Conservation (phyloP, 495 filamentous ascomycete genomes). For the Rusavskia elegans region DNA sequence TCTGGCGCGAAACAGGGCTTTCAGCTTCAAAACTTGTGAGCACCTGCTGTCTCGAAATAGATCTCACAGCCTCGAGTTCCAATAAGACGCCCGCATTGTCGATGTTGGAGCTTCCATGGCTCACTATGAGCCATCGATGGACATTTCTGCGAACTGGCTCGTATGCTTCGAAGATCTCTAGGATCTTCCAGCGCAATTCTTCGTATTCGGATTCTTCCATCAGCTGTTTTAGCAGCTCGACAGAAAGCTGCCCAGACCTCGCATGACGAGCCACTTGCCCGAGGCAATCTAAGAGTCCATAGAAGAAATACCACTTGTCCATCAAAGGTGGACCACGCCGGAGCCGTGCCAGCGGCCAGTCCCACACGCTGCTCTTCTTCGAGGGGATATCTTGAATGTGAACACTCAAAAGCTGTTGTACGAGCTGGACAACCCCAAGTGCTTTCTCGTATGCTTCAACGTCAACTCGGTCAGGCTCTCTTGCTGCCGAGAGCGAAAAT, state of each 20-base stretch:
- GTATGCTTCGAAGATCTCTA: not conserved
- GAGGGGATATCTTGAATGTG: not conserved
- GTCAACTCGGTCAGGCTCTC: not conserved
- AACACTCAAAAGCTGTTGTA: not conserved
- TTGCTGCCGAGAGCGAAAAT: not conserved
- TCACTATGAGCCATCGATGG: no score
- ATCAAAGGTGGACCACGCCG: not conserved
- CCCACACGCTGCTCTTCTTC: not conserved
- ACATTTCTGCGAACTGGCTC: not conserved
- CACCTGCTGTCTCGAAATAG: no score
- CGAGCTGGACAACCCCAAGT: not conserved
- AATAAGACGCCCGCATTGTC: no score
- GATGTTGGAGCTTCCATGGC: no score
- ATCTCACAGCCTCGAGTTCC: no score
- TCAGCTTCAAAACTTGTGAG: no score
- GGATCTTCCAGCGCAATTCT: not conserved
- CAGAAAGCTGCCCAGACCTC: not conserved
- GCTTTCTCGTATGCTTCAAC: not conserved
- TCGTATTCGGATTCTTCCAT: not conserved
- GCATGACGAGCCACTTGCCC: not conserved
- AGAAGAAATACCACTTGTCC: not conserved
- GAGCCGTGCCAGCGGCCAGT: not conserved
- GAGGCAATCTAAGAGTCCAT: not conserved
- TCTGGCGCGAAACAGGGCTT: no score
- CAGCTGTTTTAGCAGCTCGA: not conserved